Evolutionary conservation across 768 basidiomycete genomes (phyloP), one percentile per base, ranked within the genome.

Genomic region (Kondoa malvinella): DNA sequence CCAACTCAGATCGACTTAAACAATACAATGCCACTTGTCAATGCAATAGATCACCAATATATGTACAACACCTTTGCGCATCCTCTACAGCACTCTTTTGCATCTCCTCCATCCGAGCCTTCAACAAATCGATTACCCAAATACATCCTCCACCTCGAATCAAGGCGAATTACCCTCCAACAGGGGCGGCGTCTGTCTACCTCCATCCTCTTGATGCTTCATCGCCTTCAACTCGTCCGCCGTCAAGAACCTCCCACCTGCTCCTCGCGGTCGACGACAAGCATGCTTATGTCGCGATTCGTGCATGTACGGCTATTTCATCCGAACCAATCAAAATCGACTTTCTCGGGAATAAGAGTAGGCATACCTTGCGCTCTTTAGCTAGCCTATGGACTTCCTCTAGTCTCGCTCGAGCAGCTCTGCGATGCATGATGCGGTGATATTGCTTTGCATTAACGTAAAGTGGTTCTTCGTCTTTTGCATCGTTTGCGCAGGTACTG

Each of bases 391-490:
- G 92, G 65, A 97, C 82, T 78, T 97, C 94, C 74, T 95, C 92
- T 65, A 96, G 82, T 62, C 95, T 82, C 1, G 90, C 89, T 57
- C 94, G 80, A 3, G 94, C 92, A 72, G 88, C 83, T 67, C 95
- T 83, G 71, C 95, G 83, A 80, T 97, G 96, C 78, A 99, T 83
- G 74, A 99, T 97, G 76, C 95, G 88, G 74, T 92, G 91, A 77
- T 97, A 99, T 79, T 99, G 95, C 76, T 99, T 99, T 69, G 95
- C 94, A 74, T 99, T 99, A 68, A 99, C 95, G 79, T 96, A 96
- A 72, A 99, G 85, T 30, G 95, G 94, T 77, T 99, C 94, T 71
- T 96, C 92, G 78, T 96, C 92, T 8, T 21, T 50, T 21, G 40
- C 8, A 50, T 50, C 40, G 40, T 8, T 21, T 50, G 40, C 21